A percentile compares a stretch with the other conserved stretches of the same genome.
Evolutionary conservation across 2,329 filamentous ascomycete species (phyloP).

Genomic region (Penicillium sclerotigenum): DNA sequence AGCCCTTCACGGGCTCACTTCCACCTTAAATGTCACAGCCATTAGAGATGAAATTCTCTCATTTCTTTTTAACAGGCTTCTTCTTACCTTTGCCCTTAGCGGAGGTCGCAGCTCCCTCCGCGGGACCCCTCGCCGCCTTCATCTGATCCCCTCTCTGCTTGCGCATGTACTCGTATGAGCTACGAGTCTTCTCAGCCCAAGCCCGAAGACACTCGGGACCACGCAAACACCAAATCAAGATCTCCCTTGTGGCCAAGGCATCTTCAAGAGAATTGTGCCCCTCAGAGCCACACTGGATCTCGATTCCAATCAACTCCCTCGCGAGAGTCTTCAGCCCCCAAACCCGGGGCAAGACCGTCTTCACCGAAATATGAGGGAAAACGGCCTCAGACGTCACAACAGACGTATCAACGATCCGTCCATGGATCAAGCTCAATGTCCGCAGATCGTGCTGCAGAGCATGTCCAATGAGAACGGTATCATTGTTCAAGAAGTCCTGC

Average conservation of each 20-base stretch:
- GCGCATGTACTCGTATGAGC: background rate
- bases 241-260: background rate
- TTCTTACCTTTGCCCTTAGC: background rate
- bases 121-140: too few species aligned
- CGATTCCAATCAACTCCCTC: background rate
- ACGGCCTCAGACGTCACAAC: background rate
- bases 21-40: background rate
- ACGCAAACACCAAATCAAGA: background rate
- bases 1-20: background rate
- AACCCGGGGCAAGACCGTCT: background rate
- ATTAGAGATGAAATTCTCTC: background rate
- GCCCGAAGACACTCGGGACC: background rate
- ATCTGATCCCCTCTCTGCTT: background rate
- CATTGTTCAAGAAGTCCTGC: background rate
- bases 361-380: background rate
- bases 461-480: background rate
- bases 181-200: background rate
- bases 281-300: background rate
- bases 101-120: too few species aligned
- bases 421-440: background rate
- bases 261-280: background rate
- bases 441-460: background rate
- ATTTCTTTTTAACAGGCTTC: too few species aligned
- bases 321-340: background rate
- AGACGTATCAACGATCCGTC: background rate